A percentile compares a stretch with the other conserved stretches of the same genome.
Evolutionary conservation across 1,284 basidiomycete genomes (phyloP).

Genomic region (Mycena citricolor): DNA sequence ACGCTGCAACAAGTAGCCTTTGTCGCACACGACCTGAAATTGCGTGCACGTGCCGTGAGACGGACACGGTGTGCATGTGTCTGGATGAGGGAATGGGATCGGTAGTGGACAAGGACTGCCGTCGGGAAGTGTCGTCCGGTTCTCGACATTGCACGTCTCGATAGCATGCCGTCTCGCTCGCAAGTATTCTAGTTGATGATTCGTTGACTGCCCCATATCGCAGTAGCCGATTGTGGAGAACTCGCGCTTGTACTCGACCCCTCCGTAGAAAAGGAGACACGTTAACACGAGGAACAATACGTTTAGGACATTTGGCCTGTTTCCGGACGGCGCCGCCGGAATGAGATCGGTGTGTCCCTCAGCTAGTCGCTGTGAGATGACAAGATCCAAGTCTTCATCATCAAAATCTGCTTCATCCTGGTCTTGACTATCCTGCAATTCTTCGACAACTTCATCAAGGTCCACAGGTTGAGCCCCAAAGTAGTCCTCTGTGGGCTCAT

Average conservation of each 20-base stretch:
- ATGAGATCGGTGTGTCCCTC: constrained; percentile 28
- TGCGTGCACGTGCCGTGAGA: constrained; percentile 75
- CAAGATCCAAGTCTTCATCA: constrained; percentile 25
- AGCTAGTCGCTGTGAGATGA: constrained; percentile 39
- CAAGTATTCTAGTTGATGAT: constrained; percentile 53
- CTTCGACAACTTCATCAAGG: constrained; percentile 21
- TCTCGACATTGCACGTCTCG: constrained; percentile 60
- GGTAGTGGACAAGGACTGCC: constrained; percentile 50
- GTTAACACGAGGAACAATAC: too few species aligned
- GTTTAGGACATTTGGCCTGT: constrained; percentile 8
- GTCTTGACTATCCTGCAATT: constrained; percentile 22
- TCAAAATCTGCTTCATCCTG: constrained; percentile 31
- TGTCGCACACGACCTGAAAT: constrained; percentile 66
- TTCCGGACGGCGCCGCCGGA: constrained; percentile 4
- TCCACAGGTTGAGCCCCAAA: constrained; percentile 9
- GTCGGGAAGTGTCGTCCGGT: constrained; percentile 44
- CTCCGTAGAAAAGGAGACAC: too few species aligned
- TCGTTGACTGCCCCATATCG: constrained; percentile 65
- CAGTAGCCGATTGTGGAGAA: constrained; percentile 83
- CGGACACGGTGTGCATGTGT: constrained; percentile 84
- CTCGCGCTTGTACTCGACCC: constrained; percentile 61
- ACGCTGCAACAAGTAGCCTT: constrained; percentile 71
- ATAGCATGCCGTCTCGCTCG: constrained; percentile 46
- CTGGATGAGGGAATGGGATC: constrained; percentile 60
- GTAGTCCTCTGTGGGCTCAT: constrained; percentile 19